Base-by-base conservation (phyloP, 352 stramenopile species). In the Pythium brassicae region DNA sequence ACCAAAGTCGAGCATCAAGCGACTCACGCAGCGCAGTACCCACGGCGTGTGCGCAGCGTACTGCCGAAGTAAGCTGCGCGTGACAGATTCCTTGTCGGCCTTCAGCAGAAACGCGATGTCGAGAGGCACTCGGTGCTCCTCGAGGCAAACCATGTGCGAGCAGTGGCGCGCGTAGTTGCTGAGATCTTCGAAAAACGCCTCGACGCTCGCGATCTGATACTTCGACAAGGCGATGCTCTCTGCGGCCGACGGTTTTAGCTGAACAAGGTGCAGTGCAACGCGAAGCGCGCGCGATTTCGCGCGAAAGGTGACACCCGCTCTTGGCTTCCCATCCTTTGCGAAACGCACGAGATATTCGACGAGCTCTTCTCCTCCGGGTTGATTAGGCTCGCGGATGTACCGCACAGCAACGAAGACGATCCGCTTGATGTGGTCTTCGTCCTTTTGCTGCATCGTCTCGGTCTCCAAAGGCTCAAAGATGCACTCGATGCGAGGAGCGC, bases 1-100 rank as follows among this genome's bases (percentile, higher is more conserved):
- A n/a, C 48, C 59, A 59, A 86, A 88, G 43, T 83, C 69, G 26
- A 88, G 63, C 69, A 86, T 73, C 25, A 85, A 32, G 40, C 57
- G 57, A 27, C 67, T 78, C 8, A 57, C 63, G 44, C 69, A 76
- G 19, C 62, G 62, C 35, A 88, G 22, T 3, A 82, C 58, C 68
- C 71, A 83, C 1, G 63, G 57, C 14, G 61, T 39, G n/a, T 58
- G 43, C 0, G 23, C 17, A 14, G 56, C 51, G 32, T 71, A 77
- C 55, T 78, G 63, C 42, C 74, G 69, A 37, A 86, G 65, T 42
- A 86, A 58, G 57, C 74, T 77, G 34, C 68, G 67, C 15, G 63
- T 62, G 1, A 88, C 53, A 0, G 65, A 50, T 42, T 69, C 71
- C 57, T 88, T 88, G 22, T 86, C 59, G 23, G 59, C 66, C 32